Base-by-base conservation (phyloP, 768 basidiomycete genomes). In the Naganishia vishniacii region DNA sequence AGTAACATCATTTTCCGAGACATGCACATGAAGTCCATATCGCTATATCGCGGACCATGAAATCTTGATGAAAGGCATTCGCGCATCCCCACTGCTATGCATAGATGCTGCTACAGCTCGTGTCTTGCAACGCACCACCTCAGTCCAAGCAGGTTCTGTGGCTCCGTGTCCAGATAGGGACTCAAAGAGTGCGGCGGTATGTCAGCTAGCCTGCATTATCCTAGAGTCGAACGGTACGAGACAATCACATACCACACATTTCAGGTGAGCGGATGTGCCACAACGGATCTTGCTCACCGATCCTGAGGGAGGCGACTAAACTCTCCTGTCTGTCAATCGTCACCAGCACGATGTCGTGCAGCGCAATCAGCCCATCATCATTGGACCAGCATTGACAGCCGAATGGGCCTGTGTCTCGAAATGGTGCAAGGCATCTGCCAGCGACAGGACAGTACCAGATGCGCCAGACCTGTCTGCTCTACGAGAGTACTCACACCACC, bases 401-500 rank as follows among this genome's bases (percentile, higher is more conserved):
- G 23, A 18, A 6, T 56, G 53, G 53, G 34, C 53, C 4, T 56
- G 53, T 41, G 26, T 41, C 1, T n/a, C 18, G 11, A 37, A 56
- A 16, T 56, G 53, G 53, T 20, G 53, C 12, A 8, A 29, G 11
- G 4, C 7, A 12, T 11, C 25, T 25, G 20, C 23, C 6, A 20
- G 28, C 12, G 25, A 25, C 47, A 25, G 28, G 5, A 5, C 7
- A 28, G 18, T 13, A 23, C 12, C 8, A 15, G 12, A 1, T 20
- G 16, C 28, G n/a, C 53, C 53, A 12, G 26, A 56, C 15, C 32
- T 56, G 16, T 34, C 53, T 16, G 53, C 53, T 40, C 23, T 56
- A 37, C 53, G 34, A 64, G 15, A 42, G 1, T 77, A 72, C 59
- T 69, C 65, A 0, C 53, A 72, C 44, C 69, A 75, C 11, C 13